These are phyloP conservation scores for Apiospora marii DNA, from an alignment of 2,329 filamentous ascomycete species.

Conservation along the genomic window DNA sequence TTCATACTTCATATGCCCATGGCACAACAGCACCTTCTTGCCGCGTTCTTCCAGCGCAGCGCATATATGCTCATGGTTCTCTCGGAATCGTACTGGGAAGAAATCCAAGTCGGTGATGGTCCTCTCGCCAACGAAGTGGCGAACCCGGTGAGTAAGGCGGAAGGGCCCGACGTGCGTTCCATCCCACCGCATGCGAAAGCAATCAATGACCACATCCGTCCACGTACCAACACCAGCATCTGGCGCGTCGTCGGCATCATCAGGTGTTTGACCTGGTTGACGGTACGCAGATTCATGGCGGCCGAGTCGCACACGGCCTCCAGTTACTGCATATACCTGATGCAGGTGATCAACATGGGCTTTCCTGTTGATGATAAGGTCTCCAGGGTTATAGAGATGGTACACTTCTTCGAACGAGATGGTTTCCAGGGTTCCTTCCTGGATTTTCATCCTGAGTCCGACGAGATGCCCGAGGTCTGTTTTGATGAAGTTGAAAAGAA, in stretches of 20 bases:
- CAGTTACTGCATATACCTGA: background rate
- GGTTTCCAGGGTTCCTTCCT: background rate
- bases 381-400: background rate
- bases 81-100: background rate
- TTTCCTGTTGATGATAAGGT: background rate
- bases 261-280: background rate
- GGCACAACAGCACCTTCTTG: background rate
- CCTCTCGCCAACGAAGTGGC: background rate
- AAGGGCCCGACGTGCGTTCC: background rate
- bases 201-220: background rate
- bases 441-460: background rate
- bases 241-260: background rate
- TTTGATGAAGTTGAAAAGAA: background rate
- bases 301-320: background rate
- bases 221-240: background rate
- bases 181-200: background rate
- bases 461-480: background rate
- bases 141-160: background rate
- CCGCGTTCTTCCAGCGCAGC: background rate
- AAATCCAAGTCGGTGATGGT: background rate
- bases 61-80: background rate
- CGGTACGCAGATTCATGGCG: background rate
- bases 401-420: background rate
- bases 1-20: constrained; percentile 9
- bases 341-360: background rate